phyloP scores from a whole-genome alignment of 768 basidiomycete species.

The Grammothele lineata region DNA sequence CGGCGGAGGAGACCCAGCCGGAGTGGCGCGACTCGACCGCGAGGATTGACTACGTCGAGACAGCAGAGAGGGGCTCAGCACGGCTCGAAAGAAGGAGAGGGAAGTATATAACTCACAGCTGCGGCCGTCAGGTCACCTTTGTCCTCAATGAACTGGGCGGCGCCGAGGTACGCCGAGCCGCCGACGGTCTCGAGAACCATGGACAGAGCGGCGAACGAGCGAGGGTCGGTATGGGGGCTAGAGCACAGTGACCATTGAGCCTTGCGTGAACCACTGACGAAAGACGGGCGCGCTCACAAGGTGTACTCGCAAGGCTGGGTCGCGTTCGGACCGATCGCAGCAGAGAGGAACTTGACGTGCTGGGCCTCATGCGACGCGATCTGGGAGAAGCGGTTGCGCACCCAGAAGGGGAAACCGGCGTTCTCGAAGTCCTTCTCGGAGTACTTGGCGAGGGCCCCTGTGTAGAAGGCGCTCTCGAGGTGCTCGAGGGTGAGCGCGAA shows the following conservation, averaged over 20 bases:
- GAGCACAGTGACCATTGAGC: neutral
- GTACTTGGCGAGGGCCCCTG: slow-evolving; percentile 40
- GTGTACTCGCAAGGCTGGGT: slow-evolving; percentile 55
- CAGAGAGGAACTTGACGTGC: slow-evolving; percentile 52
- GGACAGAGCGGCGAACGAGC: slow-evolving; percentile 41
- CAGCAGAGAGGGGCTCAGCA: neutral
- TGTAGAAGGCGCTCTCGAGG: slow-evolving; percentile 44
- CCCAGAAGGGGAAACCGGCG: slow-evolving; percentile 46
- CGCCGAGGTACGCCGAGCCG: slow-evolving; percentile 57
- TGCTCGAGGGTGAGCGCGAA: slow-evolving; percentile 47
- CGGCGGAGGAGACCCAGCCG: slow-evolving; percentile 44
- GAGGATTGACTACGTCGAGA: slow-evolving; percentile 39
- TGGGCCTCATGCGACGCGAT: slow-evolving; percentile 50
- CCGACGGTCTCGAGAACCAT: slow-evolving; percentile 50
- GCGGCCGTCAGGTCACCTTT: slow-evolving; percentile 47
- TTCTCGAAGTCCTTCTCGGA: slow-evolving; percentile 39
- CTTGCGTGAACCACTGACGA: too few relatives aligned
- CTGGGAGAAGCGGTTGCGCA: slow-evolving; percentile 46
- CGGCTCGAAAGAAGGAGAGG: neutral
- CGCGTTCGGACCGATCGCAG: slow-evolving; percentile 39
- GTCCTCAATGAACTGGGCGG: slow-evolving; percentile 36
- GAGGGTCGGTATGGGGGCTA: slow-evolving; percentile 40
- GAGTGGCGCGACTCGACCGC: slow-evolving; percentile 50
- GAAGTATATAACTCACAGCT: slow-evolving; percentile 30
- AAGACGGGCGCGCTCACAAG: slow-evolving; percentile 38